These are phyloP conservation scores for Combretum micranthum DNA, from an alignment of 345 rosid genomes.

Conservation along the genomic window DNA sequence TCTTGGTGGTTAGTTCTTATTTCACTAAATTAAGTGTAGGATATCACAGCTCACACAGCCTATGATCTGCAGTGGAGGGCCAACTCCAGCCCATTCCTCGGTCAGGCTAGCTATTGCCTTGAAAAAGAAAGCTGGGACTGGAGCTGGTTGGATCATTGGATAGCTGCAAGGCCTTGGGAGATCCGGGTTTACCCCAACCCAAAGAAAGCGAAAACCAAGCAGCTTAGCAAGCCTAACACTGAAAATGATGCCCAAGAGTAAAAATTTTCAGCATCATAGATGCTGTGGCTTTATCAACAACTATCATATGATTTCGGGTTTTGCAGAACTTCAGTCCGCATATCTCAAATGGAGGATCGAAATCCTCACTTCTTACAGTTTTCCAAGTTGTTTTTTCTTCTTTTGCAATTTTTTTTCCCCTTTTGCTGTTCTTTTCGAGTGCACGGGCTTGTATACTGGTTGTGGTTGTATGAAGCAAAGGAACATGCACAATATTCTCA, in stretches of 20 bases:
- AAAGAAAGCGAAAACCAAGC: slow-evolving; percentile 20
- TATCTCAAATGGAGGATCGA: too few relatives aligned
- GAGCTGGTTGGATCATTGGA: slow-evolving; percentile 91
- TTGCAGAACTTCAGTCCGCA: too few relatives aligned
- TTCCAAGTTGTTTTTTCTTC: too few relatives aligned
- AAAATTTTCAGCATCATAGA: slow-evolving; percentile 8
- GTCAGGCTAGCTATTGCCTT: slow-evolving; percentile 62
- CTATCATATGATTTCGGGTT: too few relatives aligned
- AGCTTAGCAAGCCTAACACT: slow-evolving; percentile 25
- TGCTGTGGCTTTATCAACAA: neutral
- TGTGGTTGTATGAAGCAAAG: too few relatives aligned
- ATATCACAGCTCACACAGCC: too few relatives aligned
- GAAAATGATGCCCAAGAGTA: slow-evolving; percentile 13
- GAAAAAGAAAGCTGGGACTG: slow-evolving; percentile 79
- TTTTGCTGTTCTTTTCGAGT: too few relatives aligned
- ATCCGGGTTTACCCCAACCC: slow-evolving; percentile 36
- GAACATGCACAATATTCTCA: too few relatives aligned
- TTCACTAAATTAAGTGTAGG: neutral
- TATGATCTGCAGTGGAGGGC: slow-evolving; percentile 69
- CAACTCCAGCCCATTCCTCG: slow-evolving; percentile 64
- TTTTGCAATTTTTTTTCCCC: too few relatives aligned
- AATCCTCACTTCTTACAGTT: too few relatives aligned
- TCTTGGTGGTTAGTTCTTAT: neutral
- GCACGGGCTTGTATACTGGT: too few relatives aligned
- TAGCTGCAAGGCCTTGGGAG: slow-evolving; percentile 83